Percentiles rank a stretch among this genome's conserved stretches.
These are phyloP conservation scores for Papilionanthe hybrid DNA, from an alignment of 116 monocot species.

Conservation along the genomic window DNA sequence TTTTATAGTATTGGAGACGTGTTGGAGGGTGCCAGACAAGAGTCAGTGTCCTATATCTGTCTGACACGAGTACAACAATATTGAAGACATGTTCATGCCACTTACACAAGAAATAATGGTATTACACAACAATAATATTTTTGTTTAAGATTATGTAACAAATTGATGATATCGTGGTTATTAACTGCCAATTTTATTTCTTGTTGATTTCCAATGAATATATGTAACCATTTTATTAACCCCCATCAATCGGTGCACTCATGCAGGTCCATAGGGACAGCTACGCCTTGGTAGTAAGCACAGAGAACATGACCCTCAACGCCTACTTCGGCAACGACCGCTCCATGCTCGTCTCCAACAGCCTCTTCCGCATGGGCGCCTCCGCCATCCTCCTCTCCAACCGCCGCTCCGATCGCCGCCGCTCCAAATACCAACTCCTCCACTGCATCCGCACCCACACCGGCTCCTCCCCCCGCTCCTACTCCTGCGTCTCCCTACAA, in stretches of 20 bases:
- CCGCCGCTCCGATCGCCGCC: conserved; percentile 22
- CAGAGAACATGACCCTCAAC: conserved; percentile 55
- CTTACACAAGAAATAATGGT: too few species aligned
- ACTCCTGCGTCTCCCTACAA: conserved; percentile 48
- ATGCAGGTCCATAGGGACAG: conserved; percentile 31
- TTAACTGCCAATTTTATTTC: too few species aligned
- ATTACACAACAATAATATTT: too few species aligned
- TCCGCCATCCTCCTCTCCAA: conserved; percentile 59
- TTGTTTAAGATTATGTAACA: too few species aligned
- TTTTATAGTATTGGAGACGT: too few species aligned
- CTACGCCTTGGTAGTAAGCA: conserved; percentile 39
- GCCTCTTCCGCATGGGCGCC: conserved; percentile 68
- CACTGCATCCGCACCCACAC: conserved; percentile 51
- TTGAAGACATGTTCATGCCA: too few species aligned
- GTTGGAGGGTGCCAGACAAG: too few species aligned
- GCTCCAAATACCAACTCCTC: conserved; percentile 47
- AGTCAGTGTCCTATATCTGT: too few species aligned
- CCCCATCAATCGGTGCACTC: too few species aligned
- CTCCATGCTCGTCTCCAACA: conserved; percentile 59
- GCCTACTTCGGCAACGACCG: conserved; percentile 53
- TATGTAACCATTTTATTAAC: neutral
- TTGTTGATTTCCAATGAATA: too few species aligned
- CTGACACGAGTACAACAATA: too few species aligned
- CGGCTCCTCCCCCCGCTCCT: conserved; percentile 30
- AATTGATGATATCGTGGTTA: too few species aligned